phyloP scores from a whole-genome alignment of 176 grass and related monocot genomes.

The Phoenix dactylifera region DNA sequence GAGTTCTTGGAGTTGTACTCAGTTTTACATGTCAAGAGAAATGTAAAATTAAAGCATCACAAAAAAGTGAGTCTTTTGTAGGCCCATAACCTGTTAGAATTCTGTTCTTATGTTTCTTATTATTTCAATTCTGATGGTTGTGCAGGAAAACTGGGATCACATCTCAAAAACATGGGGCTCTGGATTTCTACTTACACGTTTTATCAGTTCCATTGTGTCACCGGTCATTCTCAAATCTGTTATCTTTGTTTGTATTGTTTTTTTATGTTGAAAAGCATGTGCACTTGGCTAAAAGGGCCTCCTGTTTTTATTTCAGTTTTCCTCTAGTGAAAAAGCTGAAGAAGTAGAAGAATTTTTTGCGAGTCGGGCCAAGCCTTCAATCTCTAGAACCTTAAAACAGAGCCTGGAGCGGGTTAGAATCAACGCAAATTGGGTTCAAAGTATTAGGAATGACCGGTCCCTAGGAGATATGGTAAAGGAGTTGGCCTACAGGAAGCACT shows the following conservation, averaged over 20 bases:
- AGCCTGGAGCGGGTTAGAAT: conserved; percentile 72
- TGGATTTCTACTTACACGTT: conserved; percentile 60
- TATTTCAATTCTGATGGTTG: too few relatives aligned
- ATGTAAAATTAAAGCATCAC: too few relatives aligned
- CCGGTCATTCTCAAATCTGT: conserved; percentile 22
- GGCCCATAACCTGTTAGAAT: too few relatives aligned
- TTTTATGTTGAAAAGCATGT: not conserved
- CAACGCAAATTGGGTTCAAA: conserved; percentile 69
- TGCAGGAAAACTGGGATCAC: conserved; percentile 90
- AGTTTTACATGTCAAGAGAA: too few relatives aligned
- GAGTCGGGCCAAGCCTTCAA: conserved; percentile 49
- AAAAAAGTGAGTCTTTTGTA: too few relatives aligned
- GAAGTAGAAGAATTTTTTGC: conserved; percentile 79
- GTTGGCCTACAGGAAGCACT: conserved; percentile 20
- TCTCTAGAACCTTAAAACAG: conserved; percentile 76
- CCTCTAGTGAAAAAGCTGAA: conserved; percentile 55
- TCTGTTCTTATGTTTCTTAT: too few relatives aligned
- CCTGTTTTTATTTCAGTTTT: conserved; percentile 36
- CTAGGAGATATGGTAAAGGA: conserved; percentile 44
- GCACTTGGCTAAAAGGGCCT: not conserved
- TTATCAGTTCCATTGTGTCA: conserved; percentile 45
- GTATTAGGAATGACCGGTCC: conserved; percentile 47
- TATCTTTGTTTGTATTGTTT: not conserved
- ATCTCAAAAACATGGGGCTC: conserved; percentile 60
- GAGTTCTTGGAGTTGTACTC: too few relatives aligned